Percentiles rank a stretch among this genome's conserved stretches.
Conservation (phyloP, 1,139 yeast species). For the Maudiozyma humilis region DNA sequence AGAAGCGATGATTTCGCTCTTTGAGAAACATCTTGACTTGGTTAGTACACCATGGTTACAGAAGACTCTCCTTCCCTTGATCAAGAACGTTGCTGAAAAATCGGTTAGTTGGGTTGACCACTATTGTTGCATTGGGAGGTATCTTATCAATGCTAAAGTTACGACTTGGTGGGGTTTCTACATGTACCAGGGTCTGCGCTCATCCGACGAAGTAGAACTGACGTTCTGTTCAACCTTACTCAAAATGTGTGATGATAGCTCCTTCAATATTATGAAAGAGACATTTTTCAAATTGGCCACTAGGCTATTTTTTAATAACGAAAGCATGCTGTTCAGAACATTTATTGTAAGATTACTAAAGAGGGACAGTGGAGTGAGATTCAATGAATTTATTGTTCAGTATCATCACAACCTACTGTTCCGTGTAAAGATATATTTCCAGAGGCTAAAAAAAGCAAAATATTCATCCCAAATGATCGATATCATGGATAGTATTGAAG, state of each 20-base stretch:
- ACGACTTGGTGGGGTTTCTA: constrained; percentile 30
- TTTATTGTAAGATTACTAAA: constrained; percentile 14
- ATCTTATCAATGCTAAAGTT: constrained; percentile 15
- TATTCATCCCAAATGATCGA: constrained; percentile 13
- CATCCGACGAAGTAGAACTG: constrained; percentile 10
- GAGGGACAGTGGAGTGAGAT: constrained; percentile 12
- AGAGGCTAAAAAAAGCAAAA: constrained; percentile 10
- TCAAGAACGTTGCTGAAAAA: constrained; percentile 14
- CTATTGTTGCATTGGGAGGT: constrained; percentile 23
- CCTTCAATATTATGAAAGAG: constrained; percentile 20
- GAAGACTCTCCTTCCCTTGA: constrained; percentile 18
- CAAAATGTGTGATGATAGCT: constrained; percentile 19
- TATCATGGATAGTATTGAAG: constrained; percentile 12
- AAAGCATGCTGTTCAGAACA: constrained; percentile 11
- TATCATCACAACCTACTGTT: constrained; percentile 5
- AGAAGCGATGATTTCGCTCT: constrained; percentile 7
- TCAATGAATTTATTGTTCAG: constrained; percentile 4
- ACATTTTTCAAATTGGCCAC: constrained; percentile 16
- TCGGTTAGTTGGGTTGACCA: constrained; percentile 17
- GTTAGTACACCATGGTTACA: constrained; percentile 24
- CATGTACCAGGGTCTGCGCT: constrained; percentile 20
- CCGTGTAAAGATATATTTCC: constrained; percentile 12
- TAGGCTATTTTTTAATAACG: constrained; percentile 11
- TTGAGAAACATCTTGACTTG: constrained; percentile 11
- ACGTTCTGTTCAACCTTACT: constrained; percentile 18